phyloP scores from a whole-genome alignment of 305 asterid genomes.

The Fraxinus baroniana region DNA sequence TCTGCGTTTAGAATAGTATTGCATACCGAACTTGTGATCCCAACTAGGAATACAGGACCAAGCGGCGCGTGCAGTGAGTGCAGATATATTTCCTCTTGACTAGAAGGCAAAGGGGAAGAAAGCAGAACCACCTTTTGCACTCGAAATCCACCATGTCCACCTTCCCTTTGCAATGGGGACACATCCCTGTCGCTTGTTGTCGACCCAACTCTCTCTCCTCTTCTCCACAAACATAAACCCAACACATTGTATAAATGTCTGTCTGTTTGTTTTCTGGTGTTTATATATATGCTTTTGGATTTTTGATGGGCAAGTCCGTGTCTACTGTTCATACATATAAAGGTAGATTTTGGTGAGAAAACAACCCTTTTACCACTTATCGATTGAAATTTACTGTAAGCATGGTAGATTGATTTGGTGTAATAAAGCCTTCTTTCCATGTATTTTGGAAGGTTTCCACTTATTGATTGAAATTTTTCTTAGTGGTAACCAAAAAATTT shows the following conservation, averaged over 20 bases:
- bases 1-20: not conserved
- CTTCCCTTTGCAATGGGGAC: conserved; percentile 49
- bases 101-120: conserved; percentile 34
- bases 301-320: not conserved
- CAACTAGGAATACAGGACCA: conserved; percentile 31
- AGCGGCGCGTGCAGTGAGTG: conserved; percentile 37
- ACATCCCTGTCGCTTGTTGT: conserved; percentile 39
- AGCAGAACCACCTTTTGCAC: conserved; percentile 41
- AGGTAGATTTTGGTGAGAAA: not conserved
- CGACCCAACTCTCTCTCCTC: conserved; percentile 44
- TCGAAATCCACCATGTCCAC: conserved; percentile 50
- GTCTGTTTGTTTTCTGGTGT: not conserved
- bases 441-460: not conserved
- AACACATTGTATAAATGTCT: not conserved
- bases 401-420: not conserved
- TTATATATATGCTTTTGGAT: not conserved
- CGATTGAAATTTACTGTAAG: not conserved
- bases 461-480: no score
- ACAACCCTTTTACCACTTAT: not conserved
- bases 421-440: not conserved
- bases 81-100: conserved; percentile 45
- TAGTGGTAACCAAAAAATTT: not conserved
- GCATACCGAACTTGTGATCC: not conserved
- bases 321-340: not conserved
- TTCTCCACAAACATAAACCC: conserved; percentile 14